Evolutionary conservation across 768 basidiomycete genomes (phyloP).

Genomic region (Gautieria morchelliformis): DNA sequence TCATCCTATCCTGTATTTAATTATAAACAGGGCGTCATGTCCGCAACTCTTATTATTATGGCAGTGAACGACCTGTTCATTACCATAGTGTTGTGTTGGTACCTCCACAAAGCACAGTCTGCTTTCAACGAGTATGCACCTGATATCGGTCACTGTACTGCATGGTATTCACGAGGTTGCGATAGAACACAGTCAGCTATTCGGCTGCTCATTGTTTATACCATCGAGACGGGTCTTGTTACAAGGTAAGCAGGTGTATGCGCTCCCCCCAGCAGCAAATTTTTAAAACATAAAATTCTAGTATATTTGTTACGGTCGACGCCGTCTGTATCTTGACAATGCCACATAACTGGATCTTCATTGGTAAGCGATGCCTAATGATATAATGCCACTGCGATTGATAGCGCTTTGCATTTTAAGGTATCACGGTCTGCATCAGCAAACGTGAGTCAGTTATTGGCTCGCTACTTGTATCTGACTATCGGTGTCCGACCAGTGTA

Average conservation of each 20-base stretch:
- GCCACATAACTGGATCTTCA: conserved; percentile 7
- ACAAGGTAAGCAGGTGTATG: neutral
- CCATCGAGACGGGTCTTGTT: conserved; percentile 4
- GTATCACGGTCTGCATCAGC: conserved; percentile 1
- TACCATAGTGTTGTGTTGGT: conserved; percentile 1
- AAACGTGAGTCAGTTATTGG: neutral
- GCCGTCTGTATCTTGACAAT: conserved; percentile 6
- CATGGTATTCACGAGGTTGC: neutral
- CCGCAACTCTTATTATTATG: conserved; percentile 3
- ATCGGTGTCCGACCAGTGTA: neutral
- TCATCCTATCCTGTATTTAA: neutral
- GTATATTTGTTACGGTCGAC: conserved; percentile 1
- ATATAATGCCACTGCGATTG: neutral
- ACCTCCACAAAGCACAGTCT: neutral
- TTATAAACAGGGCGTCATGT: neutral
- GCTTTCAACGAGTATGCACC: neutral
- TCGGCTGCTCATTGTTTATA: conserved; percentile 1
- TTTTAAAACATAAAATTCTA: neutral
- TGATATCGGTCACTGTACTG: neutral
- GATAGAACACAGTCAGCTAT: conserved; percentile 1
- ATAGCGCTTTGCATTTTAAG: neutral
- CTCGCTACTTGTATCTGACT: neutral
- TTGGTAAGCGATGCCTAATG: neutral
- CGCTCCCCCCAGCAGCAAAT: neutral
- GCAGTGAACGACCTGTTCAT: conserved; percentile 5